phyloP scores from a whole-genome alignment of 176 grass and related monocot genomes.

The Otatea glauca region DNA sequence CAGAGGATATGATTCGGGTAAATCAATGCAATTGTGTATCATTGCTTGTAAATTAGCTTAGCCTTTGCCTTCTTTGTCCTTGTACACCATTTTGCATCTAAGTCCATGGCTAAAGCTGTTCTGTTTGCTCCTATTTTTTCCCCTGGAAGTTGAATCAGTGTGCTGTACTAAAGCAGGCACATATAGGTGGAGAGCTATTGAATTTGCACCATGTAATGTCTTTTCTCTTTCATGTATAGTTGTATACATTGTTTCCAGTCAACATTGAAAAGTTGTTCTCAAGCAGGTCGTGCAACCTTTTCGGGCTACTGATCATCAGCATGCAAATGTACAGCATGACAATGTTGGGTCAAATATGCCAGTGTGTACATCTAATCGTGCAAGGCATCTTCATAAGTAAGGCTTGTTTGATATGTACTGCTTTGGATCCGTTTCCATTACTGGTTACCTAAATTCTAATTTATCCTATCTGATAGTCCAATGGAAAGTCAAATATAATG shows the following conservation, averaged over 20 bases:
- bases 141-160: neutral
- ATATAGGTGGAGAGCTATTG: slow-evolving; percentile 12
- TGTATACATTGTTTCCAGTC: neutral
- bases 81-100: neutral
- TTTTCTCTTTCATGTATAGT: slow-evolving; percentile 8
- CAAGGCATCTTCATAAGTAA: slow-evolving; percentile 45
- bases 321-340: slow-evolving; percentile 18
- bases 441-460: slow-evolving; percentile 6
- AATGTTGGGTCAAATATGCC: slow-evolving; percentile 37
- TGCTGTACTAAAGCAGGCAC: neutral
- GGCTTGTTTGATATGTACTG: slow-evolving; percentile 5
- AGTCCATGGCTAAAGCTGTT: slow-evolving; percentile 30
- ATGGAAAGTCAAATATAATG: neutral
- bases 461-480: slow-evolving; percentile 15
- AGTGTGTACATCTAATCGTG: slow-evolving; percentile 33
- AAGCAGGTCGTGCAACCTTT: slow-evolving; percentile 46
- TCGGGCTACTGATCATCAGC: slow-evolving; percentile 32
- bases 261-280: slow-evolving; percentile 26
- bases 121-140: neutral
- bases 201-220: neutral
- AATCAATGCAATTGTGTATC: neutral
- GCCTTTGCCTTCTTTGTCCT: neutral
- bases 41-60: slow-evolving; percentile 14
- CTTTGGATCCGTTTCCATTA: slow-evolving; percentile 1
- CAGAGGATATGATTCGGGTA: neutral